Conservation (phyloP, 345 rosid genomes). For the Euphorbia tirucalli region DNA sequence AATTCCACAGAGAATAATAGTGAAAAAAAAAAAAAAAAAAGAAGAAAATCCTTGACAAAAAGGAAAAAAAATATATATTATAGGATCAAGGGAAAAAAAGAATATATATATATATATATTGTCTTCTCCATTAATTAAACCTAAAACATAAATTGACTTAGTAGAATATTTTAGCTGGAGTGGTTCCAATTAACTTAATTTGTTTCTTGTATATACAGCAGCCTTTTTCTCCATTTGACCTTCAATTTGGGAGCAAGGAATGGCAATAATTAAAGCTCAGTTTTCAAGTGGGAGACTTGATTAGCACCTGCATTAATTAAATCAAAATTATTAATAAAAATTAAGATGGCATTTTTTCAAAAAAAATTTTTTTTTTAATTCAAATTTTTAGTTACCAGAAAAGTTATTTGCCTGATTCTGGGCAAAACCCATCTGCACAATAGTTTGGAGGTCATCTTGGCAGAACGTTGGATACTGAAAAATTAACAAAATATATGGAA, state of each 20-base stretch:
- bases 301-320: slow-evolving; percentile 46
- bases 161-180: slow-evolving; percentile 2
- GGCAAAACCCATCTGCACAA: slow-evolving; percentile 74
- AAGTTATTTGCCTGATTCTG: slow-evolving; percentile 37
- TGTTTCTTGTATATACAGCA: slow-evolving; percentile 50
- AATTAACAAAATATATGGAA: background rate
- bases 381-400: slow-evolving; percentile 35
- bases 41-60: slow-evolving; percentile 15
- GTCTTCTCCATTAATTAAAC: slow-evolving; percentile 26
- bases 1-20: slow-evolving; percentile 21
- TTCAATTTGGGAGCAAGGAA: slow-evolving; percentile 31
- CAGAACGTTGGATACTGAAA: slow-evolving; percentile 51
- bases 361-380: background rate
- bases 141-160: slow-evolving; percentile 20
- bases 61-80: background rate
- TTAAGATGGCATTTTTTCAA: background rate
- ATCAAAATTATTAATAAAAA: background rate
- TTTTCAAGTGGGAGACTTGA: slow-evolving; percentile 51
- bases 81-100: background rate
- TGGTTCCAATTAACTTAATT: slow-evolving; percentile 33
- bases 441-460: slow-evolving; percentile 70
- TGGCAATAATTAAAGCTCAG: slow-evolving; percentile 48
- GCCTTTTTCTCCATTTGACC: slow-evolving; percentile 34
- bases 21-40: slow-evolving; percentile 9
- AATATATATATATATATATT: background rate